A percentile compares a stretch with the other conserved stretches of the same genome.
phyloP scores from a whole-genome alignment of 768 basidiomycete genomes.

The Gloeophyllum trabeum region DNA sequence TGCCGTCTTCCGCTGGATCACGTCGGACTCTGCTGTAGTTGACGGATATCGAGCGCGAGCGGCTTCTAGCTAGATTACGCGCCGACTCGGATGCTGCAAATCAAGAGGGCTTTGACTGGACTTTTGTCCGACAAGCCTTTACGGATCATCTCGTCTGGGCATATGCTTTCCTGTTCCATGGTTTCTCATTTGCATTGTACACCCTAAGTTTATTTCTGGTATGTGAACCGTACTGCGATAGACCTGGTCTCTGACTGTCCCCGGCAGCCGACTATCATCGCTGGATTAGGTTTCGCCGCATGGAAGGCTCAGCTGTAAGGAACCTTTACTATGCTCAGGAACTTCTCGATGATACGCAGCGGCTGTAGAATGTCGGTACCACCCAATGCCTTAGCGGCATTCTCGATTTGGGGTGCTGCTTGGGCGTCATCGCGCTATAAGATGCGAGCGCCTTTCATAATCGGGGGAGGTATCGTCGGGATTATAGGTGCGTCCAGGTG shows the following conservation, averaged over 20 bases:
- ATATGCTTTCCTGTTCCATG: slow-evolving; percentile 51
- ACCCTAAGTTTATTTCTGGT: slow-evolving; percentile 50
- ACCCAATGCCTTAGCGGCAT: slow-evolving; percentile 39
- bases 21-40: slow-evolving; percentile 23
- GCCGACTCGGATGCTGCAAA: slow-evolving; percentile 44
- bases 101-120: slow-evolving; percentile 45
- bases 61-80: slow-evolving; percentile 35
- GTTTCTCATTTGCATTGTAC: slow-evolving; percentile 47
- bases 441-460: slow-evolving; percentile 40
- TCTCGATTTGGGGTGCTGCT: slow-evolving; percentile 37
- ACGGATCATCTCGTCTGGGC: slow-evolving; percentile 49
- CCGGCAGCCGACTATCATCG: slow-evolving; percentile 54
- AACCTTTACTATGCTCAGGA: too few species aligned
- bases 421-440: slow-evolving; percentile 39
- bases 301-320: slow-evolving; percentile 49
- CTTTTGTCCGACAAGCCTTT: slow-evolving; percentile 42
- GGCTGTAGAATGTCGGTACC: slow-evolving; percentile 39
- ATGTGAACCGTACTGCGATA: slow-evolving; percentile 6
- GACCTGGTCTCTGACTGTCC: neutral
- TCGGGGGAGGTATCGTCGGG: slow-evolving; percentile 32
- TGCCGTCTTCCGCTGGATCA: neutral
- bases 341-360: too few species aligned
- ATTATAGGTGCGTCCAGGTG: slow-evolving; percentile 34
- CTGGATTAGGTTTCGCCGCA: slow-evolving; percentile 40
- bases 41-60: slow-evolving; percentile 36